These are phyloP conservation scores for Cucurbita ficifolia DNA, from an alignment of 306 rosid species.

Conservation along the genomic window DNA sequence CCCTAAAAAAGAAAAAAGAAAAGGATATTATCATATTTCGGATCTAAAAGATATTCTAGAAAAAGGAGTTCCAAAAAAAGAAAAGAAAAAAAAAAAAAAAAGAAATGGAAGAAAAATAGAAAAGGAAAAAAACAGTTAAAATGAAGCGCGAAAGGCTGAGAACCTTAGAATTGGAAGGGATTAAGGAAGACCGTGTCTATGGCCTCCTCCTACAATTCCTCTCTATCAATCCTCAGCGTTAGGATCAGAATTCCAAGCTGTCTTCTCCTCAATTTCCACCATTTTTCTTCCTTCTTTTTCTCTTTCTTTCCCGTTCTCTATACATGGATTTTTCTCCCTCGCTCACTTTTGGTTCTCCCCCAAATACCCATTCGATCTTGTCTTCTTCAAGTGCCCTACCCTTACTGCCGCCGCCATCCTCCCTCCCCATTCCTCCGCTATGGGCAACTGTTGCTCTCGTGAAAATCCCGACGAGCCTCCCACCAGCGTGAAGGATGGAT, in stretches of 20 bases:
- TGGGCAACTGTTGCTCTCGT: constrained; percentile 96
- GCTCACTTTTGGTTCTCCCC: constrained; percentile 15
- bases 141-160: background rate
- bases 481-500: constrained; percentile 19
- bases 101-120: background rate
- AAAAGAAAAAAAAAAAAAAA: background rate
- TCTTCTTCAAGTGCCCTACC: constrained; percentile 10
- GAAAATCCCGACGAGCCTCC: constrained; percentile 32
- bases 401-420: background rate
- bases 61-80: background rate
- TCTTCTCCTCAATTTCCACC: constrained; percentile 17
- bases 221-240: constrained; percentile 35
- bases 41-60: too few relatives aligned
- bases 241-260: constrained; percentile 35
- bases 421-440: constrained; percentile 20
- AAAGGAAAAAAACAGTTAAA: background rate
- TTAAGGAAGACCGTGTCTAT: background rate
- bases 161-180: background rate
- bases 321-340: constrained; percentile 12
- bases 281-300: constrained; percentile 2
- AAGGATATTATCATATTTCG: too few relatives aligned
- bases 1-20: too few relatives aligned
- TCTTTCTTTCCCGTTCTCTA: constrained; percentile 8
- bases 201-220: constrained; percentile 37
- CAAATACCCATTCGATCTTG: constrained; percentile 28